Evolutionary conservation across 495 filamentous ascomycete species (phyloP), one percentile per base, ranked within the genome.

Genomic region (Xylaria longipes): DNA sequence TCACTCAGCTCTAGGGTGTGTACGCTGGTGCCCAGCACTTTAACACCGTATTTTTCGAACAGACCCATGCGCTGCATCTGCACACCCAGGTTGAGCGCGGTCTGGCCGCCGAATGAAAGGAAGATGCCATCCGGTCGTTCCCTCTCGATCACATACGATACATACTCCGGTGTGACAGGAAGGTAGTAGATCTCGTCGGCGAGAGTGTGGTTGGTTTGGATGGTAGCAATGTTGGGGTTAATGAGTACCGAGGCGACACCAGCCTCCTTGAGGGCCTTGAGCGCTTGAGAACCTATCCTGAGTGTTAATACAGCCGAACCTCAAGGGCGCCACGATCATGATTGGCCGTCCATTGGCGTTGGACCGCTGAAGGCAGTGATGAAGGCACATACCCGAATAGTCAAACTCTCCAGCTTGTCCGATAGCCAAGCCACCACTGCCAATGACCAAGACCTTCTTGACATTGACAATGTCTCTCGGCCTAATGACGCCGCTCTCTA

Each of bases 181-280:
- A 99, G 89, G 85, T 98, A 99, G 85, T 98, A 99, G 70, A 99
- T 94, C 86, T 99, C 97, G 81, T 99, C 96, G 67, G 94, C 94
- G 74, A 99, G 89, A 75, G 89, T 89, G 84, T 97, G 96, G 74
- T 95, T 97, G 27, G 96, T 99, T 83, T 99, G 96, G 73, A 99
- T 97, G 68, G 96, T 99, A 64, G 96, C 96, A 80, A 99, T 98
- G 81, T 99, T 99, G 61, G 96, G 96, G 81, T 99, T 99, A 80
- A 99, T 97, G 74, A 99, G 84, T 67, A 99, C 92, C 6, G 96
- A 97, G 79, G 94, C 91, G 46, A 98, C 97, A 39, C 94, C 95
- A 76, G 97, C 96, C 82, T 98, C 94, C 84, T 97, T 98, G 76
- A 99, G 82, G n/a, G 96, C 93, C 85, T 97, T 97, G 79, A 97